These are phyloP conservation scores for Elsinoe fawcettii DNA, from an alignment of 2,329 filamentous ascomycete species.

Conservation along the genomic window DNA sequence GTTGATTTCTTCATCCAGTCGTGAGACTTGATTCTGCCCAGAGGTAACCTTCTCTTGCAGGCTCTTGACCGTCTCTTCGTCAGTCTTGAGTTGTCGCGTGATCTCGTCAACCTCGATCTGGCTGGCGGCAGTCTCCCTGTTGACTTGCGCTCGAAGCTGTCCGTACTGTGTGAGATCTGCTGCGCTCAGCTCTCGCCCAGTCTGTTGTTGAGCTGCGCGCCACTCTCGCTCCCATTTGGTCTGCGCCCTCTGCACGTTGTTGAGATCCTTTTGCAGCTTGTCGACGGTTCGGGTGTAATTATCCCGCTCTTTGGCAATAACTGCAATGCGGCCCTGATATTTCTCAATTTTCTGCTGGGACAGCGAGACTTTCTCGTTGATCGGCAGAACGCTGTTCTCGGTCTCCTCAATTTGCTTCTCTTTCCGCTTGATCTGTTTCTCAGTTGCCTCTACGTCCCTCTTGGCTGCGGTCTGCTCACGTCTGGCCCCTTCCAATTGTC, in stretches of 20 bases:
- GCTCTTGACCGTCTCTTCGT: constrained; percentile 83
- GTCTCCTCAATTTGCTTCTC: constrained; percentile 82
- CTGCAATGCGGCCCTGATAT: constrained; percentile 59
- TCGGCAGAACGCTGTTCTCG: constrained; percentile 75
- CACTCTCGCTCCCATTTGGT: constrained; percentile 82
- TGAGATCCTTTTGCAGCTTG: constrained; percentile 71
- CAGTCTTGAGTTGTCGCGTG: constrained; percentile 80
- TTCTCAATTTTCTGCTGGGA: constrained; percentile 62
- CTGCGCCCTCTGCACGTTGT: constrained; percentile 80
- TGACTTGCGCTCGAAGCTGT: constrained; percentile 72
- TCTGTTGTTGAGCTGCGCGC: constrained; percentile 73
- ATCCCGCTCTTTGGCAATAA: constrained; percentile 68
- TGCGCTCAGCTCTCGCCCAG: constrained; percentile 78
- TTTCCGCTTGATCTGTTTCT: constrained; percentile 75
- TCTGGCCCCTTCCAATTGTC: constrained; percentile 69
- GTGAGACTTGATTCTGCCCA: constrained; percentile 64
- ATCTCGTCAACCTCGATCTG: constrained; percentile 79
- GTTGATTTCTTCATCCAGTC: constrained; percentile 62
- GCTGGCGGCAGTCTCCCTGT: constrained; percentile 70
- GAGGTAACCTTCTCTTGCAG: constrained; percentile 81
- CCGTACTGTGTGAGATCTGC: constrained; percentile 87
- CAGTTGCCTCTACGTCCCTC: constrained; percentile 70
- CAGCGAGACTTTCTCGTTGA: constrained; percentile 85
- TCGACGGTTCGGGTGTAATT: constrained; percentile 60
- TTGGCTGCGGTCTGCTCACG: constrained; percentile 72